These are phyloP conservation scores for Rauvolfia tetraphylla DNA, from an alignment of 257 asterid species.

Conservation along the genomic window DNA sequence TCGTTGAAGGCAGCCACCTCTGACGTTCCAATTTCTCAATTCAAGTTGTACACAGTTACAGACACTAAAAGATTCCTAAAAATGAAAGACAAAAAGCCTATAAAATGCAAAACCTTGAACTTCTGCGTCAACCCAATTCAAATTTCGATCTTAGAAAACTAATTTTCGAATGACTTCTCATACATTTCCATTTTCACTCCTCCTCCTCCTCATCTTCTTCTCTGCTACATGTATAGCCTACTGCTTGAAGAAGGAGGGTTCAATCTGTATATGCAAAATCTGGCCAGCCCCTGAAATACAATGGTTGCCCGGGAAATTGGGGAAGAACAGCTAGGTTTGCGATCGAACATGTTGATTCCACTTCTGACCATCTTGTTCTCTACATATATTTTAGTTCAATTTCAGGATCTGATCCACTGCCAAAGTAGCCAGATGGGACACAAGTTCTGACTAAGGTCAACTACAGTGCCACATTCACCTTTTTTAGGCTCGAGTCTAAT, in stretches of 20 bases:
- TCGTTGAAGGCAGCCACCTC: too few relatives aligned
- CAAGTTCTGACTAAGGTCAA: conserved; percentile 9
- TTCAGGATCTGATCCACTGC: conserved; percentile 14
- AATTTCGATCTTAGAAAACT: background rate
- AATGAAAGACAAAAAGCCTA: background rate
- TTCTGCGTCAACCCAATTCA: background rate
- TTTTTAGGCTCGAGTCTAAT: conserved; percentile 12
- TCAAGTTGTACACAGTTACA: too few relatives aligned
- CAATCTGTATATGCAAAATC: conserved; percentile 11
- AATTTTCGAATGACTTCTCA: background rate
- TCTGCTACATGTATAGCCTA: conserved; percentile 1
- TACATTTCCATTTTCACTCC: background rate
- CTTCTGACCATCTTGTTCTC: conserved; percentile 1
- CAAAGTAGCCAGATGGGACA: background rate
- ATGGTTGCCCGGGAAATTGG: conserved; percentile 12
- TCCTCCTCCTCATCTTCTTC: too few relatives aligned
- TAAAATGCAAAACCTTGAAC: background rate
- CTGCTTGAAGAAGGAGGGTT: conserved; percentile 3
- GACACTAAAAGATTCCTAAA: background rate
- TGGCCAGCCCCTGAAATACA: conserved; percentile 11
- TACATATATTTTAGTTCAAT: background rate
- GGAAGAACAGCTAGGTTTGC: background rate
- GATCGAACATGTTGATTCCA: background rate
- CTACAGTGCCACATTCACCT: conserved; percentile 18
- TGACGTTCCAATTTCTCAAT: too few relatives aligned